Conservation (phyloP, 495 filamentous ascomycete genomes). For the Lepraria neglecta region DNA sequence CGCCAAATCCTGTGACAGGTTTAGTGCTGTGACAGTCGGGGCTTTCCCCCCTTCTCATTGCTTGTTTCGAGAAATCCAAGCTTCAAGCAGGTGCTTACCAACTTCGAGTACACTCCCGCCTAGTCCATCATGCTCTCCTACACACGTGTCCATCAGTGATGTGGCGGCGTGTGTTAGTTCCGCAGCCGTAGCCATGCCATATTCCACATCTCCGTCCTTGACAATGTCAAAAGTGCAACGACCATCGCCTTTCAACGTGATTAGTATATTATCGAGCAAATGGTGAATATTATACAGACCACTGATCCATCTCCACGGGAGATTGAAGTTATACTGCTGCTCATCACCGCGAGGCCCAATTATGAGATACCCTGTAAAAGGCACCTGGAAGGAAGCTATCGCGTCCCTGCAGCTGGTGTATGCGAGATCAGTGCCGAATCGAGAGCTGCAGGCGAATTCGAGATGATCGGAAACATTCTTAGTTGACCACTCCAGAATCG, state of each 20-base stretch:
- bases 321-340: background rate
- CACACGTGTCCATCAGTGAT: background rate
- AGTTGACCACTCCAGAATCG: background rate
- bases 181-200: background rate
- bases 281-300: background rate
- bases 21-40: background rate
- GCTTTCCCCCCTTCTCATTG: too few relatives aligned
- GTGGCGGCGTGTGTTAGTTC: background rate
- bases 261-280: background rate
- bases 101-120: background rate
- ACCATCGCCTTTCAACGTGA: background rate
- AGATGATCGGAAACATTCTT: background rate
- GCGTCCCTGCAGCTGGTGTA: background rate
- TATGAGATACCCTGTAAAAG: background rate
- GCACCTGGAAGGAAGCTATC: background rate
- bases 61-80: background rate
- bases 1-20: background rate
- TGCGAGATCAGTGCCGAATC: background rate
- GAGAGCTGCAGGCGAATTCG: background rate
- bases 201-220: background rate
- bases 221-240: background rate
- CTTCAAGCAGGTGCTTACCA: background rate
- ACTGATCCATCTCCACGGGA: slow-evolving; percentile 13
- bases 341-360: background rate
- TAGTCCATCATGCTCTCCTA: background rate